These are phyloP conservation scores for Fusarium bactridioides DNA, from an alignment of 2,329 filamentous ascomycete genomes.

Conservation along the genomic window DNA sequence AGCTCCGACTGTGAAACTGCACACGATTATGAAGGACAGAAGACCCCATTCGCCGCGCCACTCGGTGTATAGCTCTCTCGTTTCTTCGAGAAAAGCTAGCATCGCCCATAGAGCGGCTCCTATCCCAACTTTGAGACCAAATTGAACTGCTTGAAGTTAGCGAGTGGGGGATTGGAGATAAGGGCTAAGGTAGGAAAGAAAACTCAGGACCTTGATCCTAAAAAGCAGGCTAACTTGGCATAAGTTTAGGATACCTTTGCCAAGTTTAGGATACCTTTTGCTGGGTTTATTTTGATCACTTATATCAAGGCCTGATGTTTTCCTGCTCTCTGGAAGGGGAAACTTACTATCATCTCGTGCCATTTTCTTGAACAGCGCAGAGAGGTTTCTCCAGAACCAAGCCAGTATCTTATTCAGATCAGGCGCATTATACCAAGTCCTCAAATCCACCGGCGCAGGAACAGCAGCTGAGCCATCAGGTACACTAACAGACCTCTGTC, in stretches of 20 bases:
- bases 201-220: background rate
- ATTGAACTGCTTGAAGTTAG: conserved; percentile 58
- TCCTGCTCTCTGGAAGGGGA: background rate
- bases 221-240: background rate
- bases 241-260: background rate
- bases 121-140: conserved; percentile 91
- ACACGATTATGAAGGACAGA: conserved; percentile 98
- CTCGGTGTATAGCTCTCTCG: conserved; percentile 79
- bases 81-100: conserved; percentile 82
- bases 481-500: background rate
- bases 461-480: background rate
- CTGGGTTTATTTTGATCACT: background rate
- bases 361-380: conserved; percentile 52
- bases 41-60: conserved; percentile 98
- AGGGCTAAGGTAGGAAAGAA: background rate
- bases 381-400: conserved; percentile 37
- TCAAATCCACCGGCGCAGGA: background rate
- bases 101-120: conserved; percentile 89
- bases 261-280: background rate
- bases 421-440: conserved; percentile 19
- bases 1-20: conserved; percentile 97
- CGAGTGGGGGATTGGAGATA: background rate
- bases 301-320: background rate
- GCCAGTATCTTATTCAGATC: conserved; percentile 27
- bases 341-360: conserved; percentile 54